These are phyloP conservation scores for Solanum chiquidenum DNA, from an alignment of 257 asterid genomes.

Conservation along the genomic window DNA sequence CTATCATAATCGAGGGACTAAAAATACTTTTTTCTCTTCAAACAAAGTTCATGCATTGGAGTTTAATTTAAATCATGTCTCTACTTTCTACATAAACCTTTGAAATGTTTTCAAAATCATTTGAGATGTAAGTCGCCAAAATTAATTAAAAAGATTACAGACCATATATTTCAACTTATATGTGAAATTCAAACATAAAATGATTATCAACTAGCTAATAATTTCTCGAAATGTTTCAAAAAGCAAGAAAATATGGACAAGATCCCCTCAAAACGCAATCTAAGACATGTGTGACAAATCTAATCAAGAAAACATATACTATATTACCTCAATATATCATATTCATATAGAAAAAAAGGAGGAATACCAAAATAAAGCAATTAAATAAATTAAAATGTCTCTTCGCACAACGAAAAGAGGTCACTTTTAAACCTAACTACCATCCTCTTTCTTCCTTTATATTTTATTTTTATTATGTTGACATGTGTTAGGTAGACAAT, in stretches of 20 bases:
- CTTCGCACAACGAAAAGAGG: constrained; percentile 29
- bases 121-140: background rate
- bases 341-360: background rate
- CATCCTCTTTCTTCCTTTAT: background rate
- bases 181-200: background rate
- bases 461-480: constrained; percentile 4
- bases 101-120: background rate
- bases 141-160: background rate
- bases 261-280: background rate
- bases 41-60: background rate
- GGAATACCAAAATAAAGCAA: background rate
- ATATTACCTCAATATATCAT: background rate
- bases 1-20: background rate
- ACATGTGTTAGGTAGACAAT: constrained; percentile 61
- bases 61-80: background rate
- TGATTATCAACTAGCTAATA: background rate
- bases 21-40: background rate
- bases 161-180: background rate
- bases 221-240: background rate
- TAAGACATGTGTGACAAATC: background rate
- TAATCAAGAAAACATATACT: background rate
- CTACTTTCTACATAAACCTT: background rate
- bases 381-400: constrained; percentile 10
- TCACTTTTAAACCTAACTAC: constrained; percentile 4
- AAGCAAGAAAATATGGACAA: background rate